These are phyloP conservation scores for Aristolochia contorta DNA, from an alignment of 164 flowering plant species.

Conservation along the genomic window DNA sequence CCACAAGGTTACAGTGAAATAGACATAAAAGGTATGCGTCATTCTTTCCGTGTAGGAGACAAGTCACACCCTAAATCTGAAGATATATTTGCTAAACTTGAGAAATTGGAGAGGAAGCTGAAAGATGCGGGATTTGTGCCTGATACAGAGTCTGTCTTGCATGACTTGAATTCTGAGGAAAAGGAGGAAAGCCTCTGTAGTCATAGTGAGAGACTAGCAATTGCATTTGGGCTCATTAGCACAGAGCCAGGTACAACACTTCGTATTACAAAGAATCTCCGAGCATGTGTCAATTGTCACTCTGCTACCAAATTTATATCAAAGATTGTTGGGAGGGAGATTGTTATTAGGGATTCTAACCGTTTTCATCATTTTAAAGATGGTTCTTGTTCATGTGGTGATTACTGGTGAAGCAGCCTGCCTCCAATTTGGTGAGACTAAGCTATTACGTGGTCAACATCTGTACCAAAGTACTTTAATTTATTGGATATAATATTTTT, in stretches of 20 bases:
- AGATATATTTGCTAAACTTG: constrained; percentile 19
- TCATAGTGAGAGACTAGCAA: constrained; percentile 27
- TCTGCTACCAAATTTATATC: constrained; percentile 24
- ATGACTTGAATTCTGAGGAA: constrained; percentile 22
- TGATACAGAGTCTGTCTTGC: constrained; percentile 20
- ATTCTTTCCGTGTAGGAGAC: constrained; percentile 27
- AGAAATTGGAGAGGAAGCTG: constrained; percentile 19
- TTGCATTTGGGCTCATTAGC: constrained; percentile 26
- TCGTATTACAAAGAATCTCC: constrained; percentile 24
- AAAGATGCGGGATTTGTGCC: constrained; percentile 22
- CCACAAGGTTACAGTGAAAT: constrained; percentile 25
- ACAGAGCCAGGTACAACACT: constrained; percentile 23
- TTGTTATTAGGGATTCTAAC: constrained; percentile 22
- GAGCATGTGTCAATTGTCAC: constrained; percentile 30
- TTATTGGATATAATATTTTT: neutral
- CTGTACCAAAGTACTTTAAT: no score
- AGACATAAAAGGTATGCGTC: constrained; percentile 24
- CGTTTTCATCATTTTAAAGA: constrained; percentile 27
- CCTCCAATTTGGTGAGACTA: no score
- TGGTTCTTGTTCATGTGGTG: constrained; percentile 25
- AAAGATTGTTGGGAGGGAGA: constrained; percentile 24
- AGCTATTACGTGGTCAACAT: no score
- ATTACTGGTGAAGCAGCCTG: constrained; percentile 16
- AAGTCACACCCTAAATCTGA: constrained; percentile 25
- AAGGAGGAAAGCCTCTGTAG: constrained; percentile 24